A percentile compares a stretch with the other conserved stretches of the same genome.
These are phyloP conservation scores for Lactarius trivialis DNA, from an alignment of 768 basidiomycete species.

Conservation along the genomic window DNA sequence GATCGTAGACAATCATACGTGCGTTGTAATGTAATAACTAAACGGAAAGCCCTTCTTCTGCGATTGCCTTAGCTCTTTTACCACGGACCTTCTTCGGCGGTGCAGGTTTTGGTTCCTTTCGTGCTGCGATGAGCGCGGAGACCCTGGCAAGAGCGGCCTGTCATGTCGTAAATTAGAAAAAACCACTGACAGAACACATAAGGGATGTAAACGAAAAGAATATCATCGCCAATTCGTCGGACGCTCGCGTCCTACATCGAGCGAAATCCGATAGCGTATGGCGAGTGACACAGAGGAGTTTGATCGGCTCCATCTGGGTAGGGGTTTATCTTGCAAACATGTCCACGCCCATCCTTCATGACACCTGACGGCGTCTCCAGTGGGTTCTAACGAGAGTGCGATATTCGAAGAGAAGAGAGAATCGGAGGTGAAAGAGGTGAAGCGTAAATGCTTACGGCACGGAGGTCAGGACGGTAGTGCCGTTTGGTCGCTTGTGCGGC, in stretches of 20 bases:
- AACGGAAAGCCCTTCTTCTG: not conserved
- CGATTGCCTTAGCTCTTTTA: slow-evolving; percentile 43
- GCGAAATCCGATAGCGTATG: slow-evolving; percentile 78
- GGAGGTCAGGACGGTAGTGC: slow-evolving; percentile 74
- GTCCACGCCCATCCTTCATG: slow-evolving; percentile 90
- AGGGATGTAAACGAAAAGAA: slow-evolving; percentile 7
- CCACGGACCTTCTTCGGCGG: slow-evolving; percentile 69
- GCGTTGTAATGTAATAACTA: not conserved
- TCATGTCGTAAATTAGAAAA: slow-evolving; percentile 5
- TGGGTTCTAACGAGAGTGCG: slow-evolving; percentile 92
- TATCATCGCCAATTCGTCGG: slow-evolving; percentile 76
- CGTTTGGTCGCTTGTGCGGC: slow-evolving; percentile 52
- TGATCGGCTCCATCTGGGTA: slow-evolving; percentile 49
- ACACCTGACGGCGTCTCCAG: slow-evolving; percentile 56
- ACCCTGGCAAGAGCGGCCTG: slow-evolving; percentile 74
- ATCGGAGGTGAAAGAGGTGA: not conserved
- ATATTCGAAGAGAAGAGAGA: slow-evolving; percentile 21
- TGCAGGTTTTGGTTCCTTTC: slow-evolving; percentile 61
- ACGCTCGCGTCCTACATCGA: slow-evolving; percentile 47
- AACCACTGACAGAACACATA: not conserved
- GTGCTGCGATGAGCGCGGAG: slow-evolving; percentile 61
- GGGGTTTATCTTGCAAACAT: slow-evolving; percentile 74
- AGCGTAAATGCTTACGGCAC: slow-evolving; percentile 51
- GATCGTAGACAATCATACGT: not conserved
- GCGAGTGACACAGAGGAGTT: slow-evolving; percentile 47